These are phyloP conservation scores for Cyclotella baltica DNA, from an alignment of 108 stramenopile genomes.

Conservation along the genomic window DNA sequence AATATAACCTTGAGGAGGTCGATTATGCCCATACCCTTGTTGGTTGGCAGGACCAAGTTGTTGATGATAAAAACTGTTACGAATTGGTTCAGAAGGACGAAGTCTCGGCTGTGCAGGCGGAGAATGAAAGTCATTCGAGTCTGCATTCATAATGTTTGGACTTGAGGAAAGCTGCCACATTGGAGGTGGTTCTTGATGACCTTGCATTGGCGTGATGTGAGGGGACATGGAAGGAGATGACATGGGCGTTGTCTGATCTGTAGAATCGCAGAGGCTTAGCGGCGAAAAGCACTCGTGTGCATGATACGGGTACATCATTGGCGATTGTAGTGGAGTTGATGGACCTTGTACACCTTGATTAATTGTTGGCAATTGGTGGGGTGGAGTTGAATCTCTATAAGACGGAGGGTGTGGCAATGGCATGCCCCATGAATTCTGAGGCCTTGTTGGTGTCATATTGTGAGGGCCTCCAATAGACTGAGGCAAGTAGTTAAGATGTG, in stretches of 20 bases:
- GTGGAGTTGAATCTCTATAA: constrained; percentile 4
- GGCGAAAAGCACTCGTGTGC: constrained; percentile 30
- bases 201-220: constrained; percentile 32
- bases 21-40: constrained; percentile 8
- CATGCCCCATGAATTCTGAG: constrained; percentile 26
- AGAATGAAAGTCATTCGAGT: constrained; percentile 37
- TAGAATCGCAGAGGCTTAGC: constrained; percentile 47
- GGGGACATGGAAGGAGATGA: constrained; percentile 55
- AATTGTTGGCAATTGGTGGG: constrained; percentile 21
- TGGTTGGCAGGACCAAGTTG: constrained; percentile 22
- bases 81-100: constrained; percentile 20
- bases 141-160: constrained; percentile 16
- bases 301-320: constrained; percentile 26
- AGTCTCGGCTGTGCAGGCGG: constrained; percentile 17
- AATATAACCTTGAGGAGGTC: constrained; percentile 4
- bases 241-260: constrained; percentile 51
- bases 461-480: constrained; percentile 13
- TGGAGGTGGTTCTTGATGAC: constrained; percentile 27
- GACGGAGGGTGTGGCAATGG: constrained; percentile 29
- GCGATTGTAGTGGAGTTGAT: constrained; percentile 29
- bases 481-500: constrained; percentile 15
- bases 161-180: constrained; percentile 41
- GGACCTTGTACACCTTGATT: constrained; percentile 34
- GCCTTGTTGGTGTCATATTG: constrained; percentile 2
- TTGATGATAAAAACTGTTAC: constrained; percentile 10